Percentiles rank a stretch among this genome's conserved stretches.
phyloP scores from a whole-genome alignment of 1,284 basidiomycete species.

The Microstroma glucosiphilum region DNA sequence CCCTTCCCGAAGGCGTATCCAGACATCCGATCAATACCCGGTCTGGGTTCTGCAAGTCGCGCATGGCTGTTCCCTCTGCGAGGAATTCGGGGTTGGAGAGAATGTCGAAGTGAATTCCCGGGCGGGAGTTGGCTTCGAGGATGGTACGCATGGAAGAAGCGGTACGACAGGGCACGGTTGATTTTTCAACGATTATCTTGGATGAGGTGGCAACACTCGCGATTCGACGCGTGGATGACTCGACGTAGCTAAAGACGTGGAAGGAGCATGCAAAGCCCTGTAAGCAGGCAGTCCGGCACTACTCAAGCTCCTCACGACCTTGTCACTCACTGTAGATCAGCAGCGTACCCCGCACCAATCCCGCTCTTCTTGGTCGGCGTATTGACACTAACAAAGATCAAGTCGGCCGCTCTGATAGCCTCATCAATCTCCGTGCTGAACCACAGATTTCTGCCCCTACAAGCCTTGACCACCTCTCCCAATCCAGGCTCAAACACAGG shows the following conservation, averaged over 20 bases:
- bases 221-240: conserved; percentile 90
- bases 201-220: conserved; percentile 79
- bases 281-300: background rate
- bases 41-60: conserved; percentile 80
- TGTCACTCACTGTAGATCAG: conserved; percentile 65
- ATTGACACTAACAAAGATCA: conserved; percentile 72
- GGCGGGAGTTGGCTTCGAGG: conserved; percentile 92
- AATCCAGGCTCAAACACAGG: conserved; percentile 98
- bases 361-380: conserved; percentile 98
- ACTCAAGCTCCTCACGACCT: conserved; percentile 17
- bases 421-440: conserved; percentile 94
- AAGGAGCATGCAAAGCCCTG: background rate
- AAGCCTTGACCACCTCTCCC: conserved; percentile 80
- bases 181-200: conserved; percentile 99
- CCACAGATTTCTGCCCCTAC: conserved; percentile 89
- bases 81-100: conserved; percentile 99
- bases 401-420: conserved; percentile 82
- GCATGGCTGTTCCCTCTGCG: conserved; percentile 92
- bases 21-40: conserved; percentile 95
- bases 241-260: conserved; percentile 71
- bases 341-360: conserved; percentile 93
- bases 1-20: conserved; percentile 73
- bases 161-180: conserved; percentile 95
- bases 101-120: conserved; percentile 87
- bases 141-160: conserved; percentile 98